A percentile compares a stretch with the other conserved stretches of the same genome.
phyloP scores from a whole-genome alignment of 192 early-diverging fungal species.

The Umbelopsis ramanniana region DNA sequence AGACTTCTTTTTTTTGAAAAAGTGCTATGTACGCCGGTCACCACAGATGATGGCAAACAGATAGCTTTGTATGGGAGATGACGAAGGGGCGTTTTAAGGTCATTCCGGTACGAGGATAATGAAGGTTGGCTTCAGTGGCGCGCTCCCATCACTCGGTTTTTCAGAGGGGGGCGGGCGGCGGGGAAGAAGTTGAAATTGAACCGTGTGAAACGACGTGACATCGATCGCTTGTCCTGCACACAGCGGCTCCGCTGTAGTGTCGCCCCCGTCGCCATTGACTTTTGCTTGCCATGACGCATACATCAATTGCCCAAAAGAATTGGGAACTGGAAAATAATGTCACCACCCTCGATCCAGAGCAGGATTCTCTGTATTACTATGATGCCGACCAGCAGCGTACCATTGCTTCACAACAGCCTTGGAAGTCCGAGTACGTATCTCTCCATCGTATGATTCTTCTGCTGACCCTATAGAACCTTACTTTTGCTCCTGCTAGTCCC shows the following conservation, averaged over 20 bases:
- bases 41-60: no score
- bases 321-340: slow-evolving; percentile 83
- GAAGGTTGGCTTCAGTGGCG: background rate
- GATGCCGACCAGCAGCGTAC: slow-evolving; percentile 71
- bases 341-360: slow-evolving; percentile 58
- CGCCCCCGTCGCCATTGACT: background rate
- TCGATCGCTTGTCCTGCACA: no score
- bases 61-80: background rate
- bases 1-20: no score
- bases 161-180: no score
- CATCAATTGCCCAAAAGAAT: slow-evolving; percentile 54
- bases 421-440: slow-evolving; percentile 76
- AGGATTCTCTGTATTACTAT: slow-evolving; percentile 84
- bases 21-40: no score
- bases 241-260: background rate
- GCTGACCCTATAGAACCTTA: no score
- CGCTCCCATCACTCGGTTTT: no score
- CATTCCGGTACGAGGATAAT: background rate
- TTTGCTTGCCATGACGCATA: slow-evolving; percentile 42
- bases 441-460: background rate
- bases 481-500: slow-evolving; percentile 53
- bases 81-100: slow-evolving; percentile 3
- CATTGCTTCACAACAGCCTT: slow-evolving; percentile 69
- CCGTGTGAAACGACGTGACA: no score
- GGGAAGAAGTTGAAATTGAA: no score